Evolutionary conservation across 257 asterid genomes (phyloP).

Genomic region (Lavandula angustifolia): DNA sequence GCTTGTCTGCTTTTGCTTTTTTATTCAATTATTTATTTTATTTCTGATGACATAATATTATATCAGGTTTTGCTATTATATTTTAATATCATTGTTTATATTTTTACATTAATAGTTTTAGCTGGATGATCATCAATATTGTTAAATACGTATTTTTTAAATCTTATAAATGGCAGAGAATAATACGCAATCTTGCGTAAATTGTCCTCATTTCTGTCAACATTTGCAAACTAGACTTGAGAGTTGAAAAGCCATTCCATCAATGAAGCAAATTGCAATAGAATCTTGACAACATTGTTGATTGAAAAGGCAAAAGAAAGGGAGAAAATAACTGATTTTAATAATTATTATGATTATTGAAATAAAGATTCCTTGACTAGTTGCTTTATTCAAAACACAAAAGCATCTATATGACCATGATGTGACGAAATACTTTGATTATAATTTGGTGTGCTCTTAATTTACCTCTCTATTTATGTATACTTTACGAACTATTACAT

Average conservation of each 20-base stretch:
- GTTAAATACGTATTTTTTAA: too few relatives aligned
- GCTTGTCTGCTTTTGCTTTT: background rate
- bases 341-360: background rate
- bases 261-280: conserved; percentile 30
- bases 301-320: conserved; percentile 24
- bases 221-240: too few relatives aligned
- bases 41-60: too few relatives aligned
- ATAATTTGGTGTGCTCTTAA: background rate
- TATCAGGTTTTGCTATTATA: too few relatives aligned
- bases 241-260: conserved; percentile 1
- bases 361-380: conserved; percentile 27
- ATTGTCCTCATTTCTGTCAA: background rate
- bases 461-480: too few relatives aligned
- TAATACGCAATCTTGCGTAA: background rate
- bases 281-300: conserved; percentile 34
- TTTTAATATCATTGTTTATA: background rate
- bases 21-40: too few relatives aligned
- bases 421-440: conserved; percentile 22
- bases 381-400: conserved; percentile 18
- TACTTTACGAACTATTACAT: too few relatives aligned
- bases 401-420: conserved; percentile 22
- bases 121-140: too few relatives aligned
- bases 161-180: too few relatives aligned
- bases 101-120: too few relatives aligned
- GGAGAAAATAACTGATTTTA: conserved; percentile 14